Evolutionary conservation across 2,329 filamentous ascomycete genomes (phyloP).

Genomic region (Ophiostoma novo-ulmi): DNA sequence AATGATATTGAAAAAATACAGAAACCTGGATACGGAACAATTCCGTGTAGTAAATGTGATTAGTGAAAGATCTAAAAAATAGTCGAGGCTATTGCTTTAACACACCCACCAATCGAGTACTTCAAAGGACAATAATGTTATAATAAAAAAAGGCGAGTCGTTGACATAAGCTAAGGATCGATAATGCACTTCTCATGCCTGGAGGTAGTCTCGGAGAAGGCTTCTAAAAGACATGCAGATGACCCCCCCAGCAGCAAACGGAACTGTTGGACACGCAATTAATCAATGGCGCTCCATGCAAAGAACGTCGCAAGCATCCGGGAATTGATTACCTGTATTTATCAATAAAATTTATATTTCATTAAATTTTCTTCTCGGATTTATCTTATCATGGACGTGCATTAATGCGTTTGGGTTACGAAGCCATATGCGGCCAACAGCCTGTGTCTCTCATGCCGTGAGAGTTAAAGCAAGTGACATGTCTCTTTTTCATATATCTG

Average conservation of each 20-base stretch:
- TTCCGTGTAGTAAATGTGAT: too few species aligned
- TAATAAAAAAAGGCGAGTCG: too few species aligned
- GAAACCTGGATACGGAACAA: too few species aligned
- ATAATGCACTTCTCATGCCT: not conserved
- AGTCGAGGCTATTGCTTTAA: too few species aligned
- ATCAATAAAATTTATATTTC: not conserved
- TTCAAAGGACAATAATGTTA: too few species aligned
- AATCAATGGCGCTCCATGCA: not conserved
- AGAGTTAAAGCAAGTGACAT: conserved; percentile 17
- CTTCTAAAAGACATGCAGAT: not conserved
- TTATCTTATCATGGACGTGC: not conserved
- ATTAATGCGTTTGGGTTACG: not conserved
- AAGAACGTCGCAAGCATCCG: not conserved
- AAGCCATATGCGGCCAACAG: not conserved
- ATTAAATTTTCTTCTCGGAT: not conserved
- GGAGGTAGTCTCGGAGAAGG: not conserved
- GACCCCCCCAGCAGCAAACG: not conserved
- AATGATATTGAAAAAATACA: too few species aligned
- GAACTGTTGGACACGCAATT: not conserved
- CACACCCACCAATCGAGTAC: too few species aligned
- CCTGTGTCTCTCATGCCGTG: conserved; percentile 6
- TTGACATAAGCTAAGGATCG: not conserved
- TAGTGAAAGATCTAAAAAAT: too few species aligned
- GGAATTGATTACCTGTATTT: not conserved
- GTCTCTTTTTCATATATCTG: conserved; percentile 12